Evolutionary conservation across 768 basidiomycete genomes (phyloP), one percentile per base, ranked within the genome.

Genomic region (Lactifluus hygrophoroides): DNA sequence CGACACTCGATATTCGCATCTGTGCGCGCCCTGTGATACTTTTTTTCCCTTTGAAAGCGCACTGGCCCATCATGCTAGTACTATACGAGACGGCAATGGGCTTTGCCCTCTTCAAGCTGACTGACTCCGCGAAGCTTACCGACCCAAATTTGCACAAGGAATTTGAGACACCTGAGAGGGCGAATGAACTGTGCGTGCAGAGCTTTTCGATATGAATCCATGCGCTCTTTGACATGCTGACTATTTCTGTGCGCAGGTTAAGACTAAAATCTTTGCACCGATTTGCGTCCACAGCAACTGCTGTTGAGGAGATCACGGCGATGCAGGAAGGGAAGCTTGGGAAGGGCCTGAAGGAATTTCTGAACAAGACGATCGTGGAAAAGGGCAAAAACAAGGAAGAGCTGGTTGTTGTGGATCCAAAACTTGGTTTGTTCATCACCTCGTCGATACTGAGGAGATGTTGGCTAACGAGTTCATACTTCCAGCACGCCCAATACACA

Each of bases 51-150:
- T 28, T 43, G 38, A 38, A 19, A 7, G 13, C 35, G 32, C 43
- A 42, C 52, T 9, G 3, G 30, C 13, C 52, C 67, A 71, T 67
- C 60, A 98, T 98, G 94, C 82, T 97, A 73, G 94, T 98, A 45
- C 80, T 99, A 64, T 93, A 94, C 76, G 96, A 98, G 77, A 94
- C 93, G 1, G 83, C 93, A 40, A 83, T 95, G 73, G 93, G 95
- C 73, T 97, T 93, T 79, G 94, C 91, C 77, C 87, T 99, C 54
- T 97, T 99, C 85, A 96, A 96, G 74, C 80, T 95, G 64, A 86
- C 86, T 53, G 87, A 93, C 74, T 77, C 90, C 40, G 88, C 88
- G 55, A 96, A 94, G 76, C 76, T 95, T 53, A 82, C 86, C 69
- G 86, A 83, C 64, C 85, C 86, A 56, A 86, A 96, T 73, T 73